These are phyloP conservation scores for Astrothelium subdiscretum DNA, from an alignment of 495 filamentous ascomycete genomes.

Conservation along the genomic window DNA sequence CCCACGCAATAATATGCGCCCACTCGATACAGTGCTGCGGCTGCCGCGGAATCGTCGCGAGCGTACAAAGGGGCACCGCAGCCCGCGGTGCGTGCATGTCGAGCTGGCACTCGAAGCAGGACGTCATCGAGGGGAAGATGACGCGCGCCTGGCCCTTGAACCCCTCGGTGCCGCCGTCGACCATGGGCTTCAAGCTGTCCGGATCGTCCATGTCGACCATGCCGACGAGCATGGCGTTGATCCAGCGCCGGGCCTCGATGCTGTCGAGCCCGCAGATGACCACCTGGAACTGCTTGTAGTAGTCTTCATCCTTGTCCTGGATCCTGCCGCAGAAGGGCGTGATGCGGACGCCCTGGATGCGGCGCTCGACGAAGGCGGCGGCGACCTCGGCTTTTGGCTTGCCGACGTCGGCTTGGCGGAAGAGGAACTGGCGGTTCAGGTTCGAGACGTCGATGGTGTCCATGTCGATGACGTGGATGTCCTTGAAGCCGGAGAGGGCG, in stretches of 20 bases:
- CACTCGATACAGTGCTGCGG: conserved; percentile 98
- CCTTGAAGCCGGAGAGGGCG: conserved; percentile 85
- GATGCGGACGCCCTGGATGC: conserved; percentile 83
- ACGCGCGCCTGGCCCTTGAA: conserved; percentile 97
- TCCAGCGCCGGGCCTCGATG: conserved; percentile 95
- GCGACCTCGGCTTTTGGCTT: conserved; percentile 90
- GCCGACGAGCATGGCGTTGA: conserved; percentile 82
- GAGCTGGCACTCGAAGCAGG: conserved; percentile 96
- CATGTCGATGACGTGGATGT: conserved; percentile 99
- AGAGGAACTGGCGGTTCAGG: conserved; percentile 95
- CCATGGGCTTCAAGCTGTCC: conserved; percentile 78
- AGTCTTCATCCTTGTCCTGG: conserved; percentile 93
- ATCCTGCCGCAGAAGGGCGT: conserved; percentile 89
- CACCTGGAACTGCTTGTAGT: conserved; percentile 94
- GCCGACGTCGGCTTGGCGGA: conserved; percentile 84
- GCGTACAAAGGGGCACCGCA: conserved; percentile 89
- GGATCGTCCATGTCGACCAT: conserved; percentile 74
- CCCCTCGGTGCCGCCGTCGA: conserved; percentile 95
- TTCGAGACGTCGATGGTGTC: conserved; percentile 98
- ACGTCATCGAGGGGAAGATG: conserved; percentile 80
- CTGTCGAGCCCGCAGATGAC: conserved; percentile 95
- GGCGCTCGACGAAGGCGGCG: conserved; percentile 75
- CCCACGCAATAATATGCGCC: conserved; percentile 86
- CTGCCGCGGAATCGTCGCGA: conserved; percentile 93
- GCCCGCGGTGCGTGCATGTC: conserved; percentile 94